Conservation (phyloP, 805 yeast species). For the Candida easanensis region DNA sequence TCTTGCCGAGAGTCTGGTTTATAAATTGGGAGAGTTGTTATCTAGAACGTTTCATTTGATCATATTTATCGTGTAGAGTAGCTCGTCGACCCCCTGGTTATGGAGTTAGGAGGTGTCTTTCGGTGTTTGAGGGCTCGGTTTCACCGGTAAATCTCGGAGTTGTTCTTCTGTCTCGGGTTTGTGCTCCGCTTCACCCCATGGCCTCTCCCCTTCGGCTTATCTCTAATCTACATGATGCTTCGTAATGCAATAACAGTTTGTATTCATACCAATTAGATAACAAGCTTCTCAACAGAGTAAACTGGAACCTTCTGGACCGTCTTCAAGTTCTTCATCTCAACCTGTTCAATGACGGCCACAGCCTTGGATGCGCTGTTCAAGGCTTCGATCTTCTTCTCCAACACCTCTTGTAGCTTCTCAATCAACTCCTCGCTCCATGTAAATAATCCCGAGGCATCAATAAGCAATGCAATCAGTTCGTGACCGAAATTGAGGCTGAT, state of each 20-base stretch:
- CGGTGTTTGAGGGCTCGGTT: no score
- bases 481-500: constrained; percentile 49
- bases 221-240: background rate
- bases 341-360: constrained; percentile 26
- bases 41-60: no score
- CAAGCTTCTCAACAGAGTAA: constrained; percentile 50
- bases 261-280: constrained; percentile 12
- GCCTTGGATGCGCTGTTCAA: constrained; percentile 37
- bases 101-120: no score
- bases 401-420: constrained; percentile 40
- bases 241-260: background rate
- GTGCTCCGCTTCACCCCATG: background rate
- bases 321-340: constrained; percentile 29
- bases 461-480: constrained; percentile 58
- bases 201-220: background rate
- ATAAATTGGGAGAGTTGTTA: background rate
- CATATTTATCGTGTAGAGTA: no score
- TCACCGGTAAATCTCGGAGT: background rate
- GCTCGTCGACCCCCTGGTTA: no score
- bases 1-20: no score
- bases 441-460: constrained; percentile 73
- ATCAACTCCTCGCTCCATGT: constrained; percentile 56
- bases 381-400: constrained; percentile 46
- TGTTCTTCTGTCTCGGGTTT: background rate
- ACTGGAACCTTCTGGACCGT: constrained; percentile 46